Evolutionary conservation across 805 yeast genomes (phyloP), one percentile per base, ranked within the genome.

Genomic region (Candida koratica): DNA sequence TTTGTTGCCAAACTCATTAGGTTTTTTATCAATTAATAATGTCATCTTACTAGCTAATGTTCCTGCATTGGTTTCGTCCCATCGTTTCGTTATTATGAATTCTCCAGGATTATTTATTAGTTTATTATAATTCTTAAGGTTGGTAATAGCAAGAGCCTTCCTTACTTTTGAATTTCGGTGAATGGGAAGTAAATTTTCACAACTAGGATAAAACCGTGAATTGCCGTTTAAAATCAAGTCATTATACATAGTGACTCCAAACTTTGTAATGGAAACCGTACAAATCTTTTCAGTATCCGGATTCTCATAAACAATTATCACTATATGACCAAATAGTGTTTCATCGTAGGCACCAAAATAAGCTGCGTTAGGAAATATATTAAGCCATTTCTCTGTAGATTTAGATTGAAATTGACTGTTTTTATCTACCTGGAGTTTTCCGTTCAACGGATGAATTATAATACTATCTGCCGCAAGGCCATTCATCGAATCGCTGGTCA

Each of bases 31-130:
- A 6, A 71, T 65, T 3, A 85, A 60, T 2, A 81, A 60, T 3
- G 49, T 49, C 81, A 89, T 81, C 10, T 61, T 44, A 20, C 83
- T 75, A 0, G 96, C 95, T 17, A 85, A 53, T 7, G 73, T 71
- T 0, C 97, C 97, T 1, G 96, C 96, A 36, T 74, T 70, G 0
- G 90, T 82, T 47, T 86, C 96, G 57, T 90, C 97, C 69, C 69
- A 65, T 27, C 48, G 41, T 27, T 32, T 47, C 6, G 75, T 79
- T 69, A 54, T 72, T 69, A 43, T 59, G 14, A 52, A 44, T 6
- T 41, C 38, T 6, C 60, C 62, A 4, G 53, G 49, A 34, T 58
- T 50, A 46, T 64, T 49, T 54, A 71, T 67, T 45, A 86, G 53
- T 17, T 71, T 64, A 3, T 86, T 78, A 51, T 70, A 87, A 16